Evolutionary conservation across 2,329 filamentous ascomycete genomes (phyloP), one percentile per base, ranked within the genome.

Genomic region (Alternaria ventricosa): DNA sequence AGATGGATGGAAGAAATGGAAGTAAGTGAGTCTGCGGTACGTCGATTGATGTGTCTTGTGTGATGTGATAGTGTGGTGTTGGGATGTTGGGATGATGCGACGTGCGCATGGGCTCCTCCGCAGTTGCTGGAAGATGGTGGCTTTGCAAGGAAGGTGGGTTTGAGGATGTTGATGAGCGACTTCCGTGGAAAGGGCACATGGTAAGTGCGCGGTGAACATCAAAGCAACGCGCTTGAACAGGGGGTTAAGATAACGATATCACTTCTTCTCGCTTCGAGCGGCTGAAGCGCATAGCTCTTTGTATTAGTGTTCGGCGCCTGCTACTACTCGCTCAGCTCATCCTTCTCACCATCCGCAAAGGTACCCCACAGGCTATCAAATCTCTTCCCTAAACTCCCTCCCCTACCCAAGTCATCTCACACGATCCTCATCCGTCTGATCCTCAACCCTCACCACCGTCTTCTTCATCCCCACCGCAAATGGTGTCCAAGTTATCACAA

Each of bases 101-200:
- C 15, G 15, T n/a, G 33, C 33, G 33, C 8, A 10, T 36, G 0
- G 33, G 33, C 33, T 3, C 0, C 0, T 1, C 0, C 15, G 33
- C 33, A 10, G 33, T 3, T 36, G 33, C 33, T 36, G 33, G 15
- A 36, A 36, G 33, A 4, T 5, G 15, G 3, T 36, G 33, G 0
- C 4, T 9, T 36, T n/a, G 33, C 33, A 36, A 36, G 33, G 33
- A 9, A 36, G 33, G 33, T 36, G 33, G 8, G 15, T 36, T 8
- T 36, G 33, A 1, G 33, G 2, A n/a, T 36, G 15, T 36, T n/a
- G 33, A 36, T 1, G 33, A 36, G 33, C 15, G 33, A 36, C 15
- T 36, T 36, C 33, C 33, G 8, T n/a, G 33, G 15, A 36, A n/a
- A 9, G 2, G 33, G 8, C 4, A 5, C 0, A n/a, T 36, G 15